phyloP scores from a whole-genome alignment of 2,329 filamentous ascomycete genomes.

The Hypoxylon sp. region DNA sequence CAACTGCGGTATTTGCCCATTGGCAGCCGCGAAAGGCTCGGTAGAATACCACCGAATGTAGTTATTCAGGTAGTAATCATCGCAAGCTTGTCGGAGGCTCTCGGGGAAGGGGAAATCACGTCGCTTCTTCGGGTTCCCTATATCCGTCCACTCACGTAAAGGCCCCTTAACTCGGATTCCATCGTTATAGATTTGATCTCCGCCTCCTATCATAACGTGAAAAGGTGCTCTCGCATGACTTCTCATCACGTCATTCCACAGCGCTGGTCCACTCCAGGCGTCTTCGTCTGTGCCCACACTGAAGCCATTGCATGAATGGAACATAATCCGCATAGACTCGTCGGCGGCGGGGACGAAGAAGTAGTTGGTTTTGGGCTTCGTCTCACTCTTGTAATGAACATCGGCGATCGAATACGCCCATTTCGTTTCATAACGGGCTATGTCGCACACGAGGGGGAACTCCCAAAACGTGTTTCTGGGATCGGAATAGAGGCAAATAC shows the following conservation, averaged over 20 bases:
- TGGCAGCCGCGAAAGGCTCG: constrained; percentile 87
- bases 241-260: constrained; percentile 95
- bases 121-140: constrained; percentile 86
- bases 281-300: constrained; percentile 81
- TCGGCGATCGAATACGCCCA: constrained; percentile 84
- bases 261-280: constrained; percentile 87
- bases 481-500: constrained; percentile 75
- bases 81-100: constrained; percentile 84
- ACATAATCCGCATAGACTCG: constrained; percentile 98
- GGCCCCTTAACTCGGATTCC: constrained; percentile 88
- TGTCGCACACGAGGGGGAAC: constrained; percentile 85
- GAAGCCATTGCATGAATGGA: constrained; percentile 98
- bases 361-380: constrained; percentile 71
- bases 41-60: constrained; percentile 88
- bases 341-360: constrained; percentile 89
- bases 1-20: constrained; percentile 92
- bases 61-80: constrained; percentile 91
- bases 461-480: constrained; percentile 88
- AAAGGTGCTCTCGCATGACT: constrained; percentile 85
- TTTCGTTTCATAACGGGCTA: constrained; percentile 76
- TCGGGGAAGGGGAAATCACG: constrained; percentile 83
- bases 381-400: constrained; percentile 71
- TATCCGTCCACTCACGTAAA: constrained; percentile 84
- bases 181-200: constrained; percentile 98
- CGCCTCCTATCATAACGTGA: constrained; percentile 95